Evolutionary conservation across 148 eudicot genomes (phyloP).

Genomic region (Fagopyrum esculentum): DNA sequence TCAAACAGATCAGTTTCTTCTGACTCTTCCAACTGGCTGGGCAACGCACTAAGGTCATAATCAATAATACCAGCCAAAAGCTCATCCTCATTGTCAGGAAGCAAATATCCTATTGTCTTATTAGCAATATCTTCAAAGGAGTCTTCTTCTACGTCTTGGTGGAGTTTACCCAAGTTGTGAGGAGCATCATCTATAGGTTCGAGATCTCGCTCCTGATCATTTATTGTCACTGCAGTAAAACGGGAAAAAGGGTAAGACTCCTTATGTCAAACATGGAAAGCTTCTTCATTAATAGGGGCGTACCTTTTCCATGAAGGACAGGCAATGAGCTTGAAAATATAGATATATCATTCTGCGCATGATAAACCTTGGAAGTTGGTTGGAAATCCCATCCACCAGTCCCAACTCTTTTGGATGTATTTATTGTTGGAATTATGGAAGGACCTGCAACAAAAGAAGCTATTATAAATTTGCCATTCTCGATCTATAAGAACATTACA

Average conservation of each 20-base stretch:
- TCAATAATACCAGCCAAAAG: slow-evolving; percentile 71
- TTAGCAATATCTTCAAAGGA: slow-evolving; percentile 38
- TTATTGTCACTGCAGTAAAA: slow-evolving; percentile 41
- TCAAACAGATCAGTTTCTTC: slow-evolving; percentile 84
- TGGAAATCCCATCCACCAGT: slow-evolving; percentile 34
- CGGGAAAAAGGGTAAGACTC: slow-evolving; percentile 17
- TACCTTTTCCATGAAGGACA: slow-evolving; percentile 71
- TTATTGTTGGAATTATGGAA: slow-evolving; percentile 25
- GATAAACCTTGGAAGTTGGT: slow-evolving; percentile 28
- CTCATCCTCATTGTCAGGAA: slow-evolving; percentile 89
- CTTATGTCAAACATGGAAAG: not conserved
- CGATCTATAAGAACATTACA: not conserved
- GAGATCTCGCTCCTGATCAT: slow-evolving; percentile 25
- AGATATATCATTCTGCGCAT: slow-evolving; percentile 45
- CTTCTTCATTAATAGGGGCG: slow-evolving; percentile 13
- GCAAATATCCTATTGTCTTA: slow-evolving; percentile 42
- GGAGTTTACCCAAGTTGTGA: slow-evolving; percentile 29
- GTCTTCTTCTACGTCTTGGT: slow-evolving; percentile 32
- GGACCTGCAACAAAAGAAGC: slow-evolving; percentile 28
- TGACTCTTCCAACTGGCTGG: slow-evolving; percentile 48
- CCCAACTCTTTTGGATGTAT: slow-evolving; percentile 33
- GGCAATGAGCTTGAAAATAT: slow-evolving; percentile 85
- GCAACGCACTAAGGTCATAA: slow-evolving; percentile 40
- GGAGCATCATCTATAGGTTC: slow-evolving; percentile 48
- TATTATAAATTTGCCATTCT: not conserved